Percentiles rank a stretch among this genome's conserved stretches.
phyloP scores from a whole-genome alignment of 345 rosid species.

The Reutealis trisperma region DNA sequence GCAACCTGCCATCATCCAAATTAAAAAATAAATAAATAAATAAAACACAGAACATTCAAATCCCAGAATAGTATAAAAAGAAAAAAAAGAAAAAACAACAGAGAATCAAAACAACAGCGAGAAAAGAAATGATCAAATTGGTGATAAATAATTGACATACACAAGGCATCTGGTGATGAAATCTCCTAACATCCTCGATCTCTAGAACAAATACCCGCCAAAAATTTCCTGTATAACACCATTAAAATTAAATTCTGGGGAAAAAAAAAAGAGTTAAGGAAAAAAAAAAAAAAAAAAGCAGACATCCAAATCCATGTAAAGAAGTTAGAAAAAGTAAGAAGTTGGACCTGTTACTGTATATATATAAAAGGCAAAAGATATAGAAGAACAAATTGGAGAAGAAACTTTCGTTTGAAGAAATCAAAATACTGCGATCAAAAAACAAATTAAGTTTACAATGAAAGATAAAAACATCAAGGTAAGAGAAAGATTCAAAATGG shows the following conservation, averaged over 20 bases:
- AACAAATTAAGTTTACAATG: background rate
- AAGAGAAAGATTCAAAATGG: slow-evolving; percentile 17
- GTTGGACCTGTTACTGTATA: background rate
- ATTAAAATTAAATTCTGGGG: background rate
- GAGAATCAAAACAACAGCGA: background rate
- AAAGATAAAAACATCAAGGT: background rate
- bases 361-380: background rate
- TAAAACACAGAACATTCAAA: background rate
- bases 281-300: background rate
- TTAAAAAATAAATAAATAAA: background rate
- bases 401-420: slow-evolving; percentile 7
- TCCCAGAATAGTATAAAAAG: too few species aligned
- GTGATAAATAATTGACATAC: slow-evolving; percentile 39
- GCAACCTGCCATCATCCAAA: slow-evolving; percentile 45
- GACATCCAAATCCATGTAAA: too few species aligned
- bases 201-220: background rate
- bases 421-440: background rate
- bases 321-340: background rate
- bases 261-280: background rate
- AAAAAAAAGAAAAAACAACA: background rate
- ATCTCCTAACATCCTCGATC: slow-evolving; percentile 69
- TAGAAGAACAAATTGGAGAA: background rate
- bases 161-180: slow-evolving; percentile 55
- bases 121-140: background rate
- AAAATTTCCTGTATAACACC: slow-evolving; percentile 31